phyloP scores from a whole-genome alignment of 805 yeast genomes.

The Brettanomyces bruxellensis region DNA sequence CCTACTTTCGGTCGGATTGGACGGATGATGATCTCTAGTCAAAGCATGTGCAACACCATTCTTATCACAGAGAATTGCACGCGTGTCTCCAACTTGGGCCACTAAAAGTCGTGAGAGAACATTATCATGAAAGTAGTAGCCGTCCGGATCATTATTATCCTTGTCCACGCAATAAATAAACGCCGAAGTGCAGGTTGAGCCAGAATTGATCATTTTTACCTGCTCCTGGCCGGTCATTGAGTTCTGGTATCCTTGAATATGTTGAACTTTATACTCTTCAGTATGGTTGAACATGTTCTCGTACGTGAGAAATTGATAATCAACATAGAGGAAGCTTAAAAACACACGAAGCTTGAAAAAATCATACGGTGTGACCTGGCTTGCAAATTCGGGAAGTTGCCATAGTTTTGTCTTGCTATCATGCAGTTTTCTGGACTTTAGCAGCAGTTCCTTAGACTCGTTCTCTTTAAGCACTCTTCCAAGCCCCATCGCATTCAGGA shows the following conservation, averaged over 20 bases:
- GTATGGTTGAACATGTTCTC: constrained; percentile 17
- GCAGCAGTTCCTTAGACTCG: constrained; percentile 4
- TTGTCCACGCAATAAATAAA: constrained; percentile 24
- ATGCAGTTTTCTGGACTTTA: constrained; percentile 1
- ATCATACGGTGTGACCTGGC: constrained; percentile 28
- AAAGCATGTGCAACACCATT: constrained; percentile 72
- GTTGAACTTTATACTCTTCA: neutral
- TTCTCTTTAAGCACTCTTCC: constrained; percentile 4
- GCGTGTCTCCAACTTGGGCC: constrained; percentile 91
- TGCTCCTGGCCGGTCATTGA: neutral
- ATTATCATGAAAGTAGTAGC: constrained; percentile 53
- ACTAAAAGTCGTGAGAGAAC: constrained; percentile 61
- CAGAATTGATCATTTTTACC: constrained; percentile 18
- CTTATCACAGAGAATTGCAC: constrained; percentile 76
- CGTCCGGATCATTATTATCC: constrained; percentile 17
- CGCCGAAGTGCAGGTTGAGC: constrained; percentile 28
- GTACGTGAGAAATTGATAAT: constrained; percentile 42
- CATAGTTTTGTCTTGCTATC: constrained; percentile 3
- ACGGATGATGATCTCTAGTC: constrained; percentile 80
- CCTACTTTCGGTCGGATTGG: constrained; percentile 66
- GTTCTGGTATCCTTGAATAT: neutral
- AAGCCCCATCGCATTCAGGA: constrained; percentile 15
- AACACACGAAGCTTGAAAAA: constrained; percentile 56
- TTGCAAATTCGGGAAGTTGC: constrained; percentile 3
- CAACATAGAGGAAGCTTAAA: constrained; percentile 56